Percentiles rank a stretch among this genome's conserved stretches.
Conservation (phyloP, 306 rosid species). For the Prunus dulcis region DNA sequence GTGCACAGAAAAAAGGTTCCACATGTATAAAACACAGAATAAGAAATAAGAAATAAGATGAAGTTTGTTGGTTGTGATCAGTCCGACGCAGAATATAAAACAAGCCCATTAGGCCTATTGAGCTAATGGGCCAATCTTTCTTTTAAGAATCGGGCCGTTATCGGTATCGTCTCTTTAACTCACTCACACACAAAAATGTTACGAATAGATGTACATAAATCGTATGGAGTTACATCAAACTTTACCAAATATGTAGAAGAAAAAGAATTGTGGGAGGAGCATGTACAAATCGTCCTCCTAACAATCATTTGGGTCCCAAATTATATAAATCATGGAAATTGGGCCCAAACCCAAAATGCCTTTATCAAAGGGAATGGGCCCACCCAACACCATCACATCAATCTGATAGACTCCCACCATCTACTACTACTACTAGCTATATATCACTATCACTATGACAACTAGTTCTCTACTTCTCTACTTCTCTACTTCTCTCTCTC, state of each 20-base stretch:
- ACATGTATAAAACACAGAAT: background rate
- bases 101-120: too few relatives aligned
- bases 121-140: too few relatives aligned
- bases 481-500: background rate
- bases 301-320: conserved; percentile 8
- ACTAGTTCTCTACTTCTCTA: background rate
- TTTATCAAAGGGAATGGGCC: conserved; percentile 25
- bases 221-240: background rate
- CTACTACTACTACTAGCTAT: conserved; percentile 20
- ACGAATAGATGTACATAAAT: too few relatives aligned
- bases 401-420: conserved; percentile 61
- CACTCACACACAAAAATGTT: too few relatives aligned
- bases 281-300: background rate
- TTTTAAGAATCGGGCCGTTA: too few relatives aligned
- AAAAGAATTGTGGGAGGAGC: background rate
- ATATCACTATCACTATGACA: background rate
- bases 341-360: conserved; percentile 13
- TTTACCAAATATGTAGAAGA: background rate
- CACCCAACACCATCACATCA: conserved; percentile 47
- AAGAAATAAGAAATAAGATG: too few relatives aligned
- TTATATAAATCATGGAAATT: background rate
- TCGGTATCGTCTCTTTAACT: too few relatives aligned
- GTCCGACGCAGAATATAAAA: too few relatives aligned
- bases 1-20: background rate
- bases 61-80: too few relatives aligned